Percentiles rank a stretch among this genome's conserved stretches.
These are phyloP conservation scores for Xanthoparmelia taractica DNA, from an alignment of 495 filamentous ascomycete species.

Conservation along the genomic window DNA sequence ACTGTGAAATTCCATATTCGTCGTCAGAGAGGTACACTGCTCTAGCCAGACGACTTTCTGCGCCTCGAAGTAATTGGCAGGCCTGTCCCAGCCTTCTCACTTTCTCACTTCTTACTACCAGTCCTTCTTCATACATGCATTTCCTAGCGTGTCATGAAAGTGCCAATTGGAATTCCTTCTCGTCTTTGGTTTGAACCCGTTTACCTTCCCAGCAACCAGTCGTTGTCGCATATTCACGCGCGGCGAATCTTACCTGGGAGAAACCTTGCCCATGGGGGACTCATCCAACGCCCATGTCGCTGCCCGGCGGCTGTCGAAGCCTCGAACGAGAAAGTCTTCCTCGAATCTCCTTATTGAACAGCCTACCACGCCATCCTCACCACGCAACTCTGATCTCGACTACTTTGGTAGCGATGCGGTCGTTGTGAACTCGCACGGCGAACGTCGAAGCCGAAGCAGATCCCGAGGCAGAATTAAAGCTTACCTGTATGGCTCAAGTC, in stretches of 20 bases:
- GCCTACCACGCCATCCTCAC: constrained; percentile 13
- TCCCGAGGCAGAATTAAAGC: constrained; percentile 24
- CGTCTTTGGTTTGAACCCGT: background rate
- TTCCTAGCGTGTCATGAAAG: background rate
- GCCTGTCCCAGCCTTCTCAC: constrained; percentile 1
- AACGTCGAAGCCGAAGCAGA: constrained; percentile 23
- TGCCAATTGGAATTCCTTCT: background rate
- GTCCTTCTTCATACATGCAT: background rate
- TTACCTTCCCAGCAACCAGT: background rate
- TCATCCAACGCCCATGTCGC: constrained; percentile 1
- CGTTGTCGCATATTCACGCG: background rate
- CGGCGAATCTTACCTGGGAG: background rate
- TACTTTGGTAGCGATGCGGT: constrained; percentile 19
- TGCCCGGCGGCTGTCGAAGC: constrained; percentile 16
- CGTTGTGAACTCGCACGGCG: constrained; percentile 20
- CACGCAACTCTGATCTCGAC: constrained; percentile 23
- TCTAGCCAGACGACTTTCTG: background rate
- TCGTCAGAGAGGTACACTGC: background rate
- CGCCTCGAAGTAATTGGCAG: background rate
- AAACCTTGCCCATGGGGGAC: background rate
- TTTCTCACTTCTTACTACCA: background rate
- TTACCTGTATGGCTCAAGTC: constrained; percentile 22
- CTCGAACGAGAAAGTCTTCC: constrained; percentile 24
- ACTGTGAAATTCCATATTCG: background rate
- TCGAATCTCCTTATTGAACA: constrained; percentile 18